These are phyloP conservation scores for Brasenia schreberi DNA, from an alignment of 164 flowering plant species.

Conservation along the genomic window DNA sequence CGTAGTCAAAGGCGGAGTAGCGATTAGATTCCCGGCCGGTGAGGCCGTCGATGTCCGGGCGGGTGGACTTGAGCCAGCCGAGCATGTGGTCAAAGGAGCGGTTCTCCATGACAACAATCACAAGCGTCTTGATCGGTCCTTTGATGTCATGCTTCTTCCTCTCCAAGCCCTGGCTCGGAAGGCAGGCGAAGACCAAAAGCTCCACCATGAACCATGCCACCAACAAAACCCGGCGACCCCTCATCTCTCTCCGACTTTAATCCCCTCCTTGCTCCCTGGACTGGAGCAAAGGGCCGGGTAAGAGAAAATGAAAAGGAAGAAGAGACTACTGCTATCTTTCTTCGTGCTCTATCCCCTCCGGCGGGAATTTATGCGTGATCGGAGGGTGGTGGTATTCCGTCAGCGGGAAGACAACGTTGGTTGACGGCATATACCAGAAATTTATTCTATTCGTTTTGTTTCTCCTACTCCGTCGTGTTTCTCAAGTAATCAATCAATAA, in stretches of 20 bases:
- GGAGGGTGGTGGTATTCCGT: too few species aligned
- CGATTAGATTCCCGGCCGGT: constrained; percentile 26
- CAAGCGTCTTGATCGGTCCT: constrained; percentile 35
- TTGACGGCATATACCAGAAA: too few species aligned
- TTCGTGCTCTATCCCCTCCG: too few species aligned
- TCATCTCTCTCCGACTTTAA: too few species aligned
- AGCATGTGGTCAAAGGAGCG: constrained; percentile 38
- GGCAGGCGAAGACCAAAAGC: too few species aligned
- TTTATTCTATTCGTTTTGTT: too few species aligned
- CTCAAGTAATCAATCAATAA: too few species aligned
- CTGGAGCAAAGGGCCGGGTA: not conserved
- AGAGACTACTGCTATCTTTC: too few species aligned
- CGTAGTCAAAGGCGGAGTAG: constrained; percentile 11
- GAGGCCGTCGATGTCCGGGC: constrained; percentile 28
- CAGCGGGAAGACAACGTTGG: too few species aligned
- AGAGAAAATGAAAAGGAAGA: not conserved
- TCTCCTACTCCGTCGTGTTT: too few species aligned
- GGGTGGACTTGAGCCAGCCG: constrained; percentile 27
- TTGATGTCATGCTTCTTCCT: constrained; percentile 11
- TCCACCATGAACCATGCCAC: too few species aligned
- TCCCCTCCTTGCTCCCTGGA: not conserved
- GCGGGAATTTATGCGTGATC: constrained; percentile 1
- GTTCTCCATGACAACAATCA: constrained; percentile 33
- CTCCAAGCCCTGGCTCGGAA: constrained; percentile 1
- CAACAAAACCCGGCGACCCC: too few species aligned